These are phyloP conservation scores for Pyrenochaeta sp. DNA, from an alignment of 2,329 filamentous ascomycete genomes.

Conservation along the genomic window DNA sequence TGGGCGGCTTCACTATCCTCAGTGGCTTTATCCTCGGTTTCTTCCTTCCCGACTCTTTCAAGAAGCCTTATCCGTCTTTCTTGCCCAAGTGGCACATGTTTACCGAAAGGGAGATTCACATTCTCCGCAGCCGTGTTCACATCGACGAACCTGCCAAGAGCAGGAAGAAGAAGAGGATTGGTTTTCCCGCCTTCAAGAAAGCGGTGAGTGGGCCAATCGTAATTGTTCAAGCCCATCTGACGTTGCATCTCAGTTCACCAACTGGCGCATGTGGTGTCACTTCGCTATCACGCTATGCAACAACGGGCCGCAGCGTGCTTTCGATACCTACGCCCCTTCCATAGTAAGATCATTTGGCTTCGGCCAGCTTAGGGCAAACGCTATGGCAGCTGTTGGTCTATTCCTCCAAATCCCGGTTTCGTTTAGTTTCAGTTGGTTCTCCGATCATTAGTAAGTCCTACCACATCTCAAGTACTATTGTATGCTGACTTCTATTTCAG, in stretches of 20 bases:
- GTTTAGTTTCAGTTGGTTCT: conserved; percentile 62
- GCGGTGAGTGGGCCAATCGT: conserved; percentile 42
- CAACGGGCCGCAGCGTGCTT: conserved; percentile 58
- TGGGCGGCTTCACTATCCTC: conserved; percentile 60
- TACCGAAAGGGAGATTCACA: conserved; percentile 26
- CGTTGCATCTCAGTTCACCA: conserved; percentile 50
- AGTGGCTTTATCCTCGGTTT: conserved; percentile 18
- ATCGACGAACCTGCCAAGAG: conserved; percentile 33
- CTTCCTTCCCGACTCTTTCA: conserved; percentile 23
- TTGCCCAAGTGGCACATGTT: conserved; percentile 25
- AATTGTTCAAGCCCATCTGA: background rate
- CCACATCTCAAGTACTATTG: conserved; percentile 21
- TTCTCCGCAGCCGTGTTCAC: conserved; percentile 24
- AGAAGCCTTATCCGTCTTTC: conserved; percentile 16
- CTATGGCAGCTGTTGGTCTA: conserved; percentile 63
- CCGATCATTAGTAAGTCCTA: conserved; percentile 54
- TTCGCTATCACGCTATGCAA: conserved; percentile 61
- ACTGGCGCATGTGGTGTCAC: conserved; percentile 64
- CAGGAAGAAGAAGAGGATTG: conserved; percentile 60
- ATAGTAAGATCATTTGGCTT: conserved; percentile 65
- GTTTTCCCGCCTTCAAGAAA: conserved; percentile 56
- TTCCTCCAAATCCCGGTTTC: conserved; percentile 63
- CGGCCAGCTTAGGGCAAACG: conserved; percentile 58
- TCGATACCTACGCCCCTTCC: conserved; percentile 63
- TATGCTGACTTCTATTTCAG: conserved; percentile 15